Percentiles rank a stretch among this genome's conserved stretches.
phyloP scores from a whole-genome alignment of 2,329 filamentous ascomycete species.

The Xylaria sp. region DNA sequence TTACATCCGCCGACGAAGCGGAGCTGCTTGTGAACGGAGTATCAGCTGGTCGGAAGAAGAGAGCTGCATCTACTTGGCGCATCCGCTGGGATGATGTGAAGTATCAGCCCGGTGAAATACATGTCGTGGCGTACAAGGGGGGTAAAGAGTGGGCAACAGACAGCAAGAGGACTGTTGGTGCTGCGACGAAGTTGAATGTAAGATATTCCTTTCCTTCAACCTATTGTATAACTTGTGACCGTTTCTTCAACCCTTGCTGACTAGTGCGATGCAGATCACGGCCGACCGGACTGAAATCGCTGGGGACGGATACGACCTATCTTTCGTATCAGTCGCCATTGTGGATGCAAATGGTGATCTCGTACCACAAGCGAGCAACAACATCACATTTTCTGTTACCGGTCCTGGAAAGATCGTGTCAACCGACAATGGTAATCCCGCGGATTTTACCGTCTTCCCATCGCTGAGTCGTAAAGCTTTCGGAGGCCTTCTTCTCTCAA shows the following conservation, averaged over 20 bases:
- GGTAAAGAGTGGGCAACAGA: constrained; percentile 53
- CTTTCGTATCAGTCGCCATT: constrained; percentile 53
- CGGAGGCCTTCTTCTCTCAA: constrained; percentile 48
- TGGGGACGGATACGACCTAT: constrained; percentile 52
- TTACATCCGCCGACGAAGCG: constrained; percentile 57
- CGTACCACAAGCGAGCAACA: constrained; percentile 50
- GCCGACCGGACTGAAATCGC: constrained; percentile 48
- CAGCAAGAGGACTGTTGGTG: constrained; percentile 49
- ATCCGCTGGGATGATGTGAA: constrained; percentile 59
- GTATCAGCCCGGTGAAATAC: constrained; percentile 54
- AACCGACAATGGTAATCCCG: constrained; percentile 58
- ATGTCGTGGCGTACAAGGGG: constrained; percentile 54
- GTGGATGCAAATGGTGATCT: constrained; percentile 50
- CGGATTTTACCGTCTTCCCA: constrained; percentile 51
- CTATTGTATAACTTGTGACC: neutral
- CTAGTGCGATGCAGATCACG: constrained; percentile 28
- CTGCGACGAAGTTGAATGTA: constrained; percentile 43
- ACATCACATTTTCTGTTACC: constrained; percentile 50
- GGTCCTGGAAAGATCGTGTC: constrained; percentile 53
- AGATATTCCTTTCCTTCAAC: neutral
- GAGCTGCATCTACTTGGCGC: constrained; percentile 48
- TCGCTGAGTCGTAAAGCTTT: constrained; percentile 48
- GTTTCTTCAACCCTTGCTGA: constrained; percentile 6
- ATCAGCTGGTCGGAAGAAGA: constrained; percentile 50
- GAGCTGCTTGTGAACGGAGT: constrained; percentile 60